A percentile compares a stretch with the other conserved stretches of the same genome.
These are phyloP conservation scores for Fusarium redolens DNA, from an alignment of 2,329 filamentous ascomycete genomes.

Conservation along the genomic window DNA sequence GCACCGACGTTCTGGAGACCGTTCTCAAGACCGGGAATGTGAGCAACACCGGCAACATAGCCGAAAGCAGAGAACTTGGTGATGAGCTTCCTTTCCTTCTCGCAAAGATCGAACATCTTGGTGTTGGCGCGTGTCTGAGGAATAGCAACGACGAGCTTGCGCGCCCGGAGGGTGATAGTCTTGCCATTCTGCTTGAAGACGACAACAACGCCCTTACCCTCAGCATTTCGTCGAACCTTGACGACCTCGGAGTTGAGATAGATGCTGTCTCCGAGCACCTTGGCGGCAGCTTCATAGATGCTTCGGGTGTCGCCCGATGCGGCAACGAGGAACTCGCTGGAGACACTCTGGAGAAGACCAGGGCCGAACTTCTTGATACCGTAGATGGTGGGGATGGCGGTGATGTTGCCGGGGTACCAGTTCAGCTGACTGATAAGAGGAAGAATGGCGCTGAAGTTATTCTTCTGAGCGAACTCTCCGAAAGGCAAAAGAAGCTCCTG, in stretches of 20 bases:
- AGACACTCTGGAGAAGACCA: slow-evolving; percentile 15
- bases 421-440: slow-evolving; percentile 27
- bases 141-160: slow-evolving; percentile 34
- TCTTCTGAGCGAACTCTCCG: slow-evolving; percentile 24
- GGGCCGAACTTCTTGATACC: slow-evolving; percentile 37
- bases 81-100: slow-evolving; percentile 13
- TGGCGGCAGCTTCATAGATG: slow-evolving; percentile 25
- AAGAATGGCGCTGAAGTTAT: slow-evolving; percentile 26
- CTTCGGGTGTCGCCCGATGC: slow-evolving; percentile 18
- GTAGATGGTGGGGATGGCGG: slow-evolving; percentile 28
- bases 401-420: slow-evolving; percentile 36
- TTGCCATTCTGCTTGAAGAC: slow-evolving; percentile 2
- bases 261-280: neutral
- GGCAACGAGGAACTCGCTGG: slow-evolving; percentile 11
- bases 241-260: slow-evolving; percentile 24
- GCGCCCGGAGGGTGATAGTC: slow-evolving; percentile 3
- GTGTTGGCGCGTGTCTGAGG: slow-evolving; percentile 30
- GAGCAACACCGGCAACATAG: slow-evolving; percentile 24
- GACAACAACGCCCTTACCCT: neutral
- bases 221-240: neutral
- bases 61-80: slow-evolving; percentile 22
- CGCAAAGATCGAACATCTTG: slow-evolving; percentile 3
- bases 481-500: slow-evolving; percentile 34
- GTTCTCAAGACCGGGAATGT: slow-evolving; percentile 16
- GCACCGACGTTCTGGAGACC: slow-evolving; percentile 29